Base-by-base conservation (phyloP, 139 green algal species). In the Ettlia oleoabundans region DNA sequence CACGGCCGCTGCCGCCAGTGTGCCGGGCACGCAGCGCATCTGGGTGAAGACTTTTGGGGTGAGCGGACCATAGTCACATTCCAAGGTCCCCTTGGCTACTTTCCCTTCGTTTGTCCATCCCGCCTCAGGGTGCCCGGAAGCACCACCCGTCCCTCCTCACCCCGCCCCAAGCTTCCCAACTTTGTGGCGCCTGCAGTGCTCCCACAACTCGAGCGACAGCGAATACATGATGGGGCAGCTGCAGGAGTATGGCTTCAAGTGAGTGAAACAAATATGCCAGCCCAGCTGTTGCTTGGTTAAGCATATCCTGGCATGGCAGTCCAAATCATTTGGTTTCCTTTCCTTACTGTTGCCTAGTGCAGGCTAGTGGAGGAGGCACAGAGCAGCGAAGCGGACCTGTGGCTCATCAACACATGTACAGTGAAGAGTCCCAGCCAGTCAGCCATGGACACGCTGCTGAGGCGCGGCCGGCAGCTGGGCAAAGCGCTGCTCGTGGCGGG, bases 321-420 rank as follows among this genome's bases (percentile, higher is more conserved):
- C n/a, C n/a, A n/a, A n/a, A n/a, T n/a, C n/a, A n/a, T n/a, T n/a
- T n/a, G n/a, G n/a, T n/a, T n/a, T n/a, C n/a, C n/a, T n/a, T n/a
- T n/a, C n/a, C n/a, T n/a, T n/a, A n/a, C n/a, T 55, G 38, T 24
- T 35, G 2, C 66, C 66, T 15, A n/a, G n/a, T 78, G 63, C 88
- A 93, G 87, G 63, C 73, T 94, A 41, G 32, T 97, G 51, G 80
- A 82, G 3, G 94, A 96, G 22, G 84, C 61, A 1, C 43, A 92
- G 6, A 71, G 84, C 0, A 88, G 88, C 1, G 19, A 61, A 0
- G 95, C 95, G 4, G 89, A 96, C 52, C 71, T 94, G 35, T 98
- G 95, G 95, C 67, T 98, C 5, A 86, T 98, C 77, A 98, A 98
- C 89, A 96, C 86, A 6, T 98, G 95, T 65, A 98, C 95, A 15